phyloP scores from a whole-genome alignment of 176 grass and related monocot genomes.

The Carex cristatella region DNA sequence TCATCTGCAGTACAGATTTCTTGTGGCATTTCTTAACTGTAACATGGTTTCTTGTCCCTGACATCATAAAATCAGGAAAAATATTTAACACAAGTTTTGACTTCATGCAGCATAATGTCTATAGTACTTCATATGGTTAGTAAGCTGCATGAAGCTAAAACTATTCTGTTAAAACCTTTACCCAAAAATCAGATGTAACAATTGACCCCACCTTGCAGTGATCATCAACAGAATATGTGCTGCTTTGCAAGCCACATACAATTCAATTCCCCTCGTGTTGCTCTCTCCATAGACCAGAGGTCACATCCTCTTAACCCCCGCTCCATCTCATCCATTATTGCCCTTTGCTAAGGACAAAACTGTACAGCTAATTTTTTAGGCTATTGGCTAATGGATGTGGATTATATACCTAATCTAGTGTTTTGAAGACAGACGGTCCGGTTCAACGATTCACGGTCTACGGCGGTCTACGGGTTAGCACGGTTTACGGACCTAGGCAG shows the following conservation, averaged over 20 bases:
- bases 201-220: neutral
- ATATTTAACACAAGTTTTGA: neutral
- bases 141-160: too few species aligned
- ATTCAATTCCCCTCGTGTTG: neutral
- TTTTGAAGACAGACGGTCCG: too few species aligned
- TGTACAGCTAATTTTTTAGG: neutral
- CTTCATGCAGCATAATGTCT: too few species aligned
- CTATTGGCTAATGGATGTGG: too few species aligned
- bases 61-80: neutral
- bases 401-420: too few species aligned
- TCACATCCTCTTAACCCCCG: neutral
- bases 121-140: too few species aligned
- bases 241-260: neutral
- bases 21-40: neutral
- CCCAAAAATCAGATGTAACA: neutral
- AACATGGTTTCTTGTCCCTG: neutral
- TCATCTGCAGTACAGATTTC: neutral
- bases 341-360: neutral
- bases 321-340: conserved; percentile 5
- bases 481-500: too few species aligned
- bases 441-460: too few species aligned
- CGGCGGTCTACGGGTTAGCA: too few species aligned
- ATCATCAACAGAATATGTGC: neutral
- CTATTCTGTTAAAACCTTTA: too few species aligned
- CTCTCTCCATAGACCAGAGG: neutral